phyloP scores from a whole-genome alignment of 192 early-diverging fungal species.

The Phlyctochytrium bullatum region DNA sequence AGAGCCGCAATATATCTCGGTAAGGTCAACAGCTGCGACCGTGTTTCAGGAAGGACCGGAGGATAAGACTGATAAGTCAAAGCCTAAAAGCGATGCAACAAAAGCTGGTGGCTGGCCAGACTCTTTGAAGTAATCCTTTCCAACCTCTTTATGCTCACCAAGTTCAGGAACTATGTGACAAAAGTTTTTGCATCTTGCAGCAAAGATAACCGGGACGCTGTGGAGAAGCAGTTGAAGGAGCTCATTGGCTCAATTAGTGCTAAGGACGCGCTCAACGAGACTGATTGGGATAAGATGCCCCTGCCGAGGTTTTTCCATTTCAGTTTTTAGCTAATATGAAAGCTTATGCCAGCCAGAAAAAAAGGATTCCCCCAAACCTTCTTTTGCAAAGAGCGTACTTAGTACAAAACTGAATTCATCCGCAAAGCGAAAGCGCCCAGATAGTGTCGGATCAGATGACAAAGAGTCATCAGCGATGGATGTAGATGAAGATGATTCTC shows the following conservation, averaged over 20 bases:
- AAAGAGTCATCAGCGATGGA: slow-evolving; percentile 3
- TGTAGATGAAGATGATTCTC: slow-evolving; percentile 25
- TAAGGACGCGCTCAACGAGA: slow-evolving; percentile 43
- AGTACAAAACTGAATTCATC: background rate
- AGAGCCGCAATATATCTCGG: slow-evolving; percentile 9
- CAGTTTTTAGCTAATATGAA: background rate
- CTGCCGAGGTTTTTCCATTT: slow-evolving; percentile 62
- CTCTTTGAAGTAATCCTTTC: slow-evolving; percentile 5
- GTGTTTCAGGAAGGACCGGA: background rate
- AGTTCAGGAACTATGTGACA: slow-evolving; percentile 22
- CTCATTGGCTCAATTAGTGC: slow-evolving; percentile 50
- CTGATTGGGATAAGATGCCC: slow-evolving; percentile 69
- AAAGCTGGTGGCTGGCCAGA: slow-evolving; percentile 8
- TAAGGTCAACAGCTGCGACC: background rate
- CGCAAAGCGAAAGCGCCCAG: background rate
- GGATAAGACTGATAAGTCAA: background rate
- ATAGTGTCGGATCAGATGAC: background rate
- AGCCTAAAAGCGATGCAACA: background rate
- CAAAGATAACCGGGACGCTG: slow-evolving; percentile 20
- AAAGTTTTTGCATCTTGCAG: slow-evolving; percentile 25
- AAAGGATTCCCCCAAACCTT: slow-evolving; percentile 4
- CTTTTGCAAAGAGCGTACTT: background rate
- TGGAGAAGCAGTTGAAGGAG: slow-evolving; percentile 54
- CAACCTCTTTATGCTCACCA: background rate
- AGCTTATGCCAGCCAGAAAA: slow-evolving; percentile 8